Evolutionary conservation across 805 yeast genomes (phyloP).

Genomic region (Candida nanaspora): DNA sequence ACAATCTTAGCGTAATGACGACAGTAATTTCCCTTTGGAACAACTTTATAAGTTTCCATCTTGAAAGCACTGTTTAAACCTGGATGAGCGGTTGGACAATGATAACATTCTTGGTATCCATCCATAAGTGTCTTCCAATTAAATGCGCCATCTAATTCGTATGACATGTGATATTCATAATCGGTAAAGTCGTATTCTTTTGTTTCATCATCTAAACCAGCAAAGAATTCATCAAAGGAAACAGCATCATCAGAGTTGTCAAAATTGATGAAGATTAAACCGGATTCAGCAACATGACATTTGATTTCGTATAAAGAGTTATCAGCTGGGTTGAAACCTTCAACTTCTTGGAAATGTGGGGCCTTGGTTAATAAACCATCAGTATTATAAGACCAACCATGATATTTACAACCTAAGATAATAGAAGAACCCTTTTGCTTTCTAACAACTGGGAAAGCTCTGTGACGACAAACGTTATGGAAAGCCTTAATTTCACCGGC

Average conservation of each 20-base stretch:
- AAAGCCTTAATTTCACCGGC: conserved; percentile 49
- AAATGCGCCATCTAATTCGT: conserved; percentile 55
- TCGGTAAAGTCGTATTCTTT: conserved; percentile 52
- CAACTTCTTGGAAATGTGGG: conserved; percentile 53
- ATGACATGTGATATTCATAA: conserved; percentile 58
- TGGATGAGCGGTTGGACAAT: conserved; percentile 63
- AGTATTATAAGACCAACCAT: conserved; percentile 61
- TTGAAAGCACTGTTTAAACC: conserved; percentile 49
- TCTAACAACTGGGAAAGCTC: conserved; percentile 56
- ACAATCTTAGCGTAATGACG: conserved; percentile 55
- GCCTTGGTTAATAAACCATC: conserved; percentile 54
- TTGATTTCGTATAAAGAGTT: conserved; percentile 49
- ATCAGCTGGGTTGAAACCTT: conserved; percentile 49
- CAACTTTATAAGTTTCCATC: conserved; percentile 61
- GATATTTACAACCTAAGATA: conserved; percentile 53
- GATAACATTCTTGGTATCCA: conserved; percentile 63
- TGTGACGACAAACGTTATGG: conserved; percentile 59
- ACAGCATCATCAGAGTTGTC: conserved; percentile 34
- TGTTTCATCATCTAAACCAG: conserved; percentile 44
- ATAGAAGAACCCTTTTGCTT: conserved; percentile 53
- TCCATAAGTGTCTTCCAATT: conserved; percentile 66
- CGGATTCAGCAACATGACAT: conserved; percentile 48
- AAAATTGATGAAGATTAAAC: conserved; percentile 51
- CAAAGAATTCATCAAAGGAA: conserved; percentile 46
- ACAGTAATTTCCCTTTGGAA: conserved; percentile 50